A percentile compares a stretch with the other conserved stretches of the same genome.
Conservation (phyloP, 1,139 yeast genomes). For the Sugiyamaella castrensis region DNA sequence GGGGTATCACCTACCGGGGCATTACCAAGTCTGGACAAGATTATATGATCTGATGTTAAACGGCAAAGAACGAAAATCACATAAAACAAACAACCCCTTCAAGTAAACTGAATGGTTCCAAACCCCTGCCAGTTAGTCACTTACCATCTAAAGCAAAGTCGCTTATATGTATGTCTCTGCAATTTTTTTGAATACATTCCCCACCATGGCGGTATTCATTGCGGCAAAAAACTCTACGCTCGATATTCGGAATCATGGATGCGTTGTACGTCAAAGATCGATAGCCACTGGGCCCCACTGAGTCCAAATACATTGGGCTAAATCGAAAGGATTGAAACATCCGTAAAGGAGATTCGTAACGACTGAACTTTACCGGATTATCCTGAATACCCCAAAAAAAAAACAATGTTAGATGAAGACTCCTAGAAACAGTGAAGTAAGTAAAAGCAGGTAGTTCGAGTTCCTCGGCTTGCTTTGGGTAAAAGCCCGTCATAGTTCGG, state of each 20-base stretch:
- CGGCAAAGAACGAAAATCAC: too few relatives aligned
- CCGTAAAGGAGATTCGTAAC: conserved; percentile 32
- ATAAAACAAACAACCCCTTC: too few relatives aligned
- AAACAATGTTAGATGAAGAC: conserved; percentile 4
- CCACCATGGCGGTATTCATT: conserved; percentile 27
- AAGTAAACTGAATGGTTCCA: not conserved
- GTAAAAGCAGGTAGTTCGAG: too few relatives aligned
- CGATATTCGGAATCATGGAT: conserved; percentile 22
- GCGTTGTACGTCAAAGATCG: conserved; percentile 33
- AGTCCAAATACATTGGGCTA: conserved; percentile 30
- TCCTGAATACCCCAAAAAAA: conserved; percentile 14
- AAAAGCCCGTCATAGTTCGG: too few relatives aligned
- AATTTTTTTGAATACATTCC: conserved; percentile 27
- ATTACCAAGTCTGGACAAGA: conserved; percentile 12
- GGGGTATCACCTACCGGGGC: conserved; percentile 28
- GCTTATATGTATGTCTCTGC: conserved; percentile 32
- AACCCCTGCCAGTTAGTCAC: not conserved
- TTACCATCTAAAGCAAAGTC: conserved; percentile 29
- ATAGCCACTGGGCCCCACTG: conserved; percentile 24
- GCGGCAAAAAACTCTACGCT: conserved; percentile 27
- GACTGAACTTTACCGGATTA: conserved; percentile 20
- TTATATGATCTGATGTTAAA: not conserved
- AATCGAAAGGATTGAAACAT: conserved; percentile 32
- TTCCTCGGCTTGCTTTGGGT: too few relatives aligned
- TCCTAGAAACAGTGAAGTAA: too few relatives aligned